phyloP scores from a whole-genome alignment of 148 eudicot species.

The Persicaria maculosa region DNA sequence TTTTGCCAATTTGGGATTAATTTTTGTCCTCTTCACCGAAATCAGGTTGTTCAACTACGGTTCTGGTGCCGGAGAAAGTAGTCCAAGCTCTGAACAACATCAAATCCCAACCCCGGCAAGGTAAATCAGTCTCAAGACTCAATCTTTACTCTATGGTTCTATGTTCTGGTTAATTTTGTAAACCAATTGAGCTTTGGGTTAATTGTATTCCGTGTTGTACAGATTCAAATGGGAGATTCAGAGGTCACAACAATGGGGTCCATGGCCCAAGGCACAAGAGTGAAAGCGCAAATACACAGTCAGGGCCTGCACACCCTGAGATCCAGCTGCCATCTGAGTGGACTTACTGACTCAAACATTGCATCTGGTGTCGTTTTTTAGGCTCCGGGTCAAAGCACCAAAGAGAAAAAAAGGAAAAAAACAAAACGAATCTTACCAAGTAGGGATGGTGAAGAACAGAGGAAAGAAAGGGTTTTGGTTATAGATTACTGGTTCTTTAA shows the following conservation, averaged over 20 bases:
- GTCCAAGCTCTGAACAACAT: conserved; percentile 11
- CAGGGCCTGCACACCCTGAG: conserved; percentile 16
- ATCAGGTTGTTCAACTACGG: conserved; percentile 1
- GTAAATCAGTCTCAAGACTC: neutral
- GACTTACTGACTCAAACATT: conserved; percentile 30
- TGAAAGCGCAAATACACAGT: neutral
- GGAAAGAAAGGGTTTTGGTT: neutral
- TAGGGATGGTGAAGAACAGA: neutral
- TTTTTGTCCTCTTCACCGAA: neutral
- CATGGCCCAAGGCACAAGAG: neutral
- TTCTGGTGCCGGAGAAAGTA: conserved; percentile 7
- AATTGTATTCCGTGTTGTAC: neutral
- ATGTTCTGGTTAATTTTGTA: neutral
- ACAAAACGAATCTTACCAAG: neutral
- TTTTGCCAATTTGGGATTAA: neutral
- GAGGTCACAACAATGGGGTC: neutral
- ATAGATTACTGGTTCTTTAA: neutral
- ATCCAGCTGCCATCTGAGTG: conserved; percentile 47
- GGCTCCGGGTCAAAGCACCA: conserved; percentile 9
- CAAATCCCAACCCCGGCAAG: neutral
- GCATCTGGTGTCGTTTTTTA: conserved; percentile 4
- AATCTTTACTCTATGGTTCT: too few species aligned
- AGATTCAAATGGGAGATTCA: neutral
- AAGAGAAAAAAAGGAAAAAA: neutral
- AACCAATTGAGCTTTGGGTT: neutral